Conservation (phyloP, 257 asterid genomes). For the Solanum etuberosum region DNA sequence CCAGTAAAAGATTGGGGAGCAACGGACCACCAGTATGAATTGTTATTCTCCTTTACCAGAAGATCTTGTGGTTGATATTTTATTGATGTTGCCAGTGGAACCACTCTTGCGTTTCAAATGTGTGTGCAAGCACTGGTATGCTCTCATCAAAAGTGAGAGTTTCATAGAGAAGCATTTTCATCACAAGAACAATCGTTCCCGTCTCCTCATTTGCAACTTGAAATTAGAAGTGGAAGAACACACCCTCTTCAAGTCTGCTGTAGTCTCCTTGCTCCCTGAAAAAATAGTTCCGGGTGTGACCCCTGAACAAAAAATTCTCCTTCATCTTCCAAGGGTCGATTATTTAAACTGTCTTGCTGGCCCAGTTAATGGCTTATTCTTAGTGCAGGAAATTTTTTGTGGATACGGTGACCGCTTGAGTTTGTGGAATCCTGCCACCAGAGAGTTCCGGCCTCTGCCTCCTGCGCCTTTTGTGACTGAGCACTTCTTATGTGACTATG, state of each 20-base stretch:
- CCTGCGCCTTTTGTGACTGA: not conserved
- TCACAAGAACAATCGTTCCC: slow-evolving; percentile 14
- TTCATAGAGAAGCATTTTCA: slow-evolving; percentile 15
- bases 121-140: slow-evolving; percentile 27
- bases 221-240: not conserved
- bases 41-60: not conserved
- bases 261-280: not conserved
- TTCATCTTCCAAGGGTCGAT: not conserved
- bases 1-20: not conserved
- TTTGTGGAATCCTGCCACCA: not conserved
- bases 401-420: not conserved
- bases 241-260: not conserved
- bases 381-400: not conserved
- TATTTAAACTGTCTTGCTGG: not conserved
- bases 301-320: not conserved
- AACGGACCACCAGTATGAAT: not conserved
- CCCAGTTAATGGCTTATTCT: not conserved
- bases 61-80: slow-evolving; percentile 17
- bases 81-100: slow-evolving; percentile 24
- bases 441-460: not conserved
- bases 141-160: slow-evolving; percentile 18
- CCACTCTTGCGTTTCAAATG: slow-evolving; percentile 21
- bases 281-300: not conserved
- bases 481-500: not conserved
- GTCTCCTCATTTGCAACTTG: slow-evolving; percentile 6